Evolutionary conservation across 148 eudicot species (phyloP), one percentile per base, ranked within the genome.

Genomic region (Cornus controversa): DNA sequence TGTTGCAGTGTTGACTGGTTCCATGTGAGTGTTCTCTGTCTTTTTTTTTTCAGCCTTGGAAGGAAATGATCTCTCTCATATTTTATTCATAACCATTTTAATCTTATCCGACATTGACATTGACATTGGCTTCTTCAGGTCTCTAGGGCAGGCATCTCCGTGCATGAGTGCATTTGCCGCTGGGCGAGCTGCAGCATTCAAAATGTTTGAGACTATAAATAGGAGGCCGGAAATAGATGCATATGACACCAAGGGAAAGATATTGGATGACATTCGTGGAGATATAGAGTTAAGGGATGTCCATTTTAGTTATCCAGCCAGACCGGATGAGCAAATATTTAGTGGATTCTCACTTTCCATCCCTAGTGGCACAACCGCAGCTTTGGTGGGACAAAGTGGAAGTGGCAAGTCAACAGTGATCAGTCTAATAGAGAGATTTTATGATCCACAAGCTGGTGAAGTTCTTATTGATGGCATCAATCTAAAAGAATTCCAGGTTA

Each of bases 351-450:
- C 87, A 13, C 80, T 91, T 16, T 82, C 66, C 6, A 85, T 91
- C 62, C 71, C 88, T 10, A 81, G 87, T 78, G 95, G 95, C 72
- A 85, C 87, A 45, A 91, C 95, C 31, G 82, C 83, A 26, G 95
- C 95, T 34, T 84, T 91, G 80, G 93, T 91, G 69, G 93, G 95
- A 22, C 85, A 87, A 77, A 91, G 95, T 73, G 95, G 95, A 69
- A 89, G 93, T 42, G 93, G 92, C 18, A 91, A 91, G 80, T 91
- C 95, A 4, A 89, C 95, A 47, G 93, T 89, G 3, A 85, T 89
- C 29, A 88, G 91, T 77, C 79, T 91, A 31, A 80, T 91, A 57
- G 93, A 91, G 84, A 86, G 95, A 81, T 91, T 91, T 50, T 91
- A 91, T 58, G 95, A 91, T 82, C 95, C 95, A 40, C 79, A 82